These are phyloP conservation scores for Pichia nakasei DNA, from an alignment of 805 yeast genomes.

Conservation along the genomic window DNA sequence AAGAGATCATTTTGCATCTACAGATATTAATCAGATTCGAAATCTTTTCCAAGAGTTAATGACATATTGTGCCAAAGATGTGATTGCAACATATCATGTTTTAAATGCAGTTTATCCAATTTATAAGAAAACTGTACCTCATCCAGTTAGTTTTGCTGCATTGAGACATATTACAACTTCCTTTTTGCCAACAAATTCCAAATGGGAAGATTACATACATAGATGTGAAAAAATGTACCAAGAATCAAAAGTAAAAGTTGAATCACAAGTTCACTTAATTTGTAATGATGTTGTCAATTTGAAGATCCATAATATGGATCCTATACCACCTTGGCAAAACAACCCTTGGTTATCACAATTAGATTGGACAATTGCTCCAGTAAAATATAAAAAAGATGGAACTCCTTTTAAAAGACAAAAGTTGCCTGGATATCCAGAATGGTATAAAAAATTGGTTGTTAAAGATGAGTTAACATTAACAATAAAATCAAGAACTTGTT, in stretches of 20 bases:
- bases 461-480: conserved; percentile 44
- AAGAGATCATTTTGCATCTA: conserved; percentile 55
- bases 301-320: conserved; percentile 26
- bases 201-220: conserved; percentile 68
- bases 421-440: conserved; percentile 84
- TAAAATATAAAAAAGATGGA: conserved; percentile 59
- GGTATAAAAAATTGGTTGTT: conserved; percentile 65
- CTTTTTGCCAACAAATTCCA: conserved; percentile 64
- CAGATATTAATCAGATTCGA: conserved; percentile 44
- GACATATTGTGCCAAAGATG: conserved; percentile 82
- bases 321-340: conserved; percentile 32
- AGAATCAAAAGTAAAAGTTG: conserved; percentile 47
- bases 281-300: conserved; percentile 50
- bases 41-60: conserved; percentile 54
- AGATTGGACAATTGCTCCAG: conserved; percentile 70
- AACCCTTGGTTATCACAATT: conserved; percentile 92
- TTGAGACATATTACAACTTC: conserved; percentile 63
- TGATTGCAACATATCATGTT: conserved; percentile 62
- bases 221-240: conserved; percentile 62
- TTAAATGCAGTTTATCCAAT: conserved; percentile 60
- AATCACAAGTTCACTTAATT: conserved; percentile 45
- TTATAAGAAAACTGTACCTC: conserved; percentile 67
- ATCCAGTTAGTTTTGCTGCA: conserved; percentile 91
- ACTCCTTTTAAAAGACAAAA: conserved; percentile 63
- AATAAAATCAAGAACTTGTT: conserved; percentile 65